These are phyloP conservation scores for Schizothecium vesticola DNA, from an alignment of 495 filamentous ascomycete species.

Conservation along the genomic window DNA sequence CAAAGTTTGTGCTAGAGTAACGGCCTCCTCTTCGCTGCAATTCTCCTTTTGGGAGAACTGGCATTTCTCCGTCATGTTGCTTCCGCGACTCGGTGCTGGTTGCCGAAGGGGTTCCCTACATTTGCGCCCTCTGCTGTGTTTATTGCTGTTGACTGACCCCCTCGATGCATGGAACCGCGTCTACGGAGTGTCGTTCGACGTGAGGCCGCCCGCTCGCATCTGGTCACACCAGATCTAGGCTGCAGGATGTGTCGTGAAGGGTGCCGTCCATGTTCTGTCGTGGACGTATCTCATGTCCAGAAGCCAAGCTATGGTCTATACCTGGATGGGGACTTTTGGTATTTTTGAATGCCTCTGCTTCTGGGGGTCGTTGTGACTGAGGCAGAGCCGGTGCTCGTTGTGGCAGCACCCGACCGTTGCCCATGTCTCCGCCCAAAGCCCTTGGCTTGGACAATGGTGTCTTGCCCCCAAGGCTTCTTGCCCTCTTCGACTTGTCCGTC, in stretches of 20 bases:
- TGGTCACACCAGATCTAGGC: not conserved
- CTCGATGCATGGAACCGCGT: not conserved
- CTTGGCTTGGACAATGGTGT: not conserved
- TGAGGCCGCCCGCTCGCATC: not conserved
- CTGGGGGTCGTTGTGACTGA: not conserved
- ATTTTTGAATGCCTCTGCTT: not conserved
- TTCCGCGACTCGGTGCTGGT: conserved; percentile 9
- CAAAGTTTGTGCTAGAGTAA: conserved; percentile 46
- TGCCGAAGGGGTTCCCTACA: conserved; percentile 5
- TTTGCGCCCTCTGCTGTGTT: not conserved
- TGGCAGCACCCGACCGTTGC: not conserved
- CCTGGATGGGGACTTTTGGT: not conserved
- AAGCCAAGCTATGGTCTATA: not conserved
- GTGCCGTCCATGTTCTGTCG: not conserved
- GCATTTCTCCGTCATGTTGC: not conserved
- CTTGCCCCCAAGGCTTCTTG: not conserved
- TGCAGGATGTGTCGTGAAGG: not conserved
- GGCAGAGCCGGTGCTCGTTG: not conserved
- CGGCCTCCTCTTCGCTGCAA: not conserved
- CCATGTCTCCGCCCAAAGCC: not conserved
- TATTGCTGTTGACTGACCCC: not conserved
- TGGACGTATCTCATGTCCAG: not conserved
- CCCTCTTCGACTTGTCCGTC: not conserved
- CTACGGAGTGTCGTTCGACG: not conserved
- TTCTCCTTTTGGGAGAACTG: not conserved